Conservation (phyloP, 2,329 filamentous ascomycete genomes). For the Colletotrichum navitas region DNA sequence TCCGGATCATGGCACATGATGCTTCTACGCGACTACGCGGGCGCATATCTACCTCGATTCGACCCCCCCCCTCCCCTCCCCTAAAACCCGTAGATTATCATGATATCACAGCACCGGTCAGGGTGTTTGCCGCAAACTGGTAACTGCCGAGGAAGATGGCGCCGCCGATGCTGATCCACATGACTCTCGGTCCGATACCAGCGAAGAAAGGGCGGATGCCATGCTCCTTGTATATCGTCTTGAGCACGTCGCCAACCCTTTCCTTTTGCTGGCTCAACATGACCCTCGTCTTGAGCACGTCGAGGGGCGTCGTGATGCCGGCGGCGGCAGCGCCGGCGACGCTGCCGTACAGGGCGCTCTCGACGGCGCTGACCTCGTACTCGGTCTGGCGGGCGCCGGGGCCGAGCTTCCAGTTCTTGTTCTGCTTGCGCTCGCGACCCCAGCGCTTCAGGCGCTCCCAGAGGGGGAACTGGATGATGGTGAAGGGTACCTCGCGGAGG, state of each 20-base stretch:
- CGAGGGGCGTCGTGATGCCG: slow-evolving; percentile 89
- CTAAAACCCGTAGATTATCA: not conserved
- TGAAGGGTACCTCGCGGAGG: slow-evolving; percentile 96
- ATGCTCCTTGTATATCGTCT: slow-evolving; percentile 72
- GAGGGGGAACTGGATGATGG: slow-evolving; percentile 95
- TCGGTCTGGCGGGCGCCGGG: slow-evolving; percentile 39
- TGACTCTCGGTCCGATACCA: slow-evolving; percentile 83
- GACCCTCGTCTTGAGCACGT: slow-evolving; percentile 96
- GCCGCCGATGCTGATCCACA: slow-evolving; percentile 95
- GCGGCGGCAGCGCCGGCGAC: slow-evolving; percentile 88
- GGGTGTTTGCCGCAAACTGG: slow-evolving; percentile 85
- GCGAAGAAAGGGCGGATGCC: slow-evolving; percentile 79
- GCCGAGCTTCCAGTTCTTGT: slow-evolving; percentile 28
- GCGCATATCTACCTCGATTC: not conserved
- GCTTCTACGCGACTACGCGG: not conserved
- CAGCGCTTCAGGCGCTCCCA: slow-evolving; percentile 93
- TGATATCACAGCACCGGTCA: slow-evolving; percentile 59
- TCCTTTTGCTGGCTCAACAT: slow-evolving; percentile 85
- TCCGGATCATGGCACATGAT: not conserved
- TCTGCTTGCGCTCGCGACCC: slow-evolving; percentile 59
- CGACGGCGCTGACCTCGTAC: slow-evolving; percentile 72
- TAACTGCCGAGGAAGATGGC: slow-evolving; percentile 96
- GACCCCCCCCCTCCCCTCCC: not conserved
- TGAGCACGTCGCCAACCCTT: slow-evolving; percentile 70
- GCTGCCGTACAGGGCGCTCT: slow-evolving; percentile 89